phyloP scores from a whole-genome alignment of 495 filamentous ascomycete species.

The Terfezia boudieri region DNA sequence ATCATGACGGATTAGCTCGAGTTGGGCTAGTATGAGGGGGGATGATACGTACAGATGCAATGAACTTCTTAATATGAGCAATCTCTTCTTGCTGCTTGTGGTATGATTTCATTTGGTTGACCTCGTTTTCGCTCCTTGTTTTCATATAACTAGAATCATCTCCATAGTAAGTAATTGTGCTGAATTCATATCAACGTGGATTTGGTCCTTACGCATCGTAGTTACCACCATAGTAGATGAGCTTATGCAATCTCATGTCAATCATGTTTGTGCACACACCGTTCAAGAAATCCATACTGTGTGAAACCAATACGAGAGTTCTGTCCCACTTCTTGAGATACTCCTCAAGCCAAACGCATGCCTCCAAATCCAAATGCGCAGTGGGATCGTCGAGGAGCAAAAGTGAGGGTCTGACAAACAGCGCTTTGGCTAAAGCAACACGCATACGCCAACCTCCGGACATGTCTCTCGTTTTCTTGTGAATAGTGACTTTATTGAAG shows the following conservation, averaged over 20 bases:
- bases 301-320: constrained; percentile 90
- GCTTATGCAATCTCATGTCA: constrained; percentile 77
- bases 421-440: constrained; percentile 88
- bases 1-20: background rate
- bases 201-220: constrained; percentile 49
- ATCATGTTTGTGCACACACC: constrained; percentile 98
- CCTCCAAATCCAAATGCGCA: constrained; percentile 96
- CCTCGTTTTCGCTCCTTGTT: constrained; percentile 83
- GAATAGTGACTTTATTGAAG: constrained; percentile 91
- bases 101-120: constrained; percentile 97
- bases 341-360: constrained; percentile 98
- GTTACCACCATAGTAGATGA: constrained; percentile 99
- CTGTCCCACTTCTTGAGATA: constrained; percentile 99
- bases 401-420: constrained; percentile 93
- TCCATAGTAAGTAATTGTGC: background rate
- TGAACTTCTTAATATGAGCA: constrained; percentile 99
- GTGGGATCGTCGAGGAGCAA: constrained; percentile 96
- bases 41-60: constrained; percentile 43
- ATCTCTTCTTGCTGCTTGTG: constrained; percentile 99
- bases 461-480: constrained; percentile 99
- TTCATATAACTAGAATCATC: constrained; percentile 42
- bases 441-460: constrained; percentile 99
- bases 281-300: constrained; percentile 97
- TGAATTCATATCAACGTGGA: background rate
- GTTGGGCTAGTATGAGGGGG: background rate